phyloP scores from a whole-genome alignment of 495 filamentous ascomycete species.

The Neurospora cerealis region DNA sequence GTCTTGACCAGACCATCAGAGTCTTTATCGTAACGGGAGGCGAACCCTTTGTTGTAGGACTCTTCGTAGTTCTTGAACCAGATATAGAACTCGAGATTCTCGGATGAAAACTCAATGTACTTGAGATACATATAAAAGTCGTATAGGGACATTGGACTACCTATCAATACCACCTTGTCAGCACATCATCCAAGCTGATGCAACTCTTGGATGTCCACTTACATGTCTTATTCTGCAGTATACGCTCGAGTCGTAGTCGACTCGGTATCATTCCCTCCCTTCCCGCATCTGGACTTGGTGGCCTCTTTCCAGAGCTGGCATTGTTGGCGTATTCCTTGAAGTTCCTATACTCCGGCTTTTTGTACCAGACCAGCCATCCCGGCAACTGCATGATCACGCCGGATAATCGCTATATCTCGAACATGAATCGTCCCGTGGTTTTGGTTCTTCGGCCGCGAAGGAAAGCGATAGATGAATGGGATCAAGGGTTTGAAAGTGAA shows the following conservation, averaged over 20 bases:
- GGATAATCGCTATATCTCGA: not conserved
- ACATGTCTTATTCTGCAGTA: conserved; percentile 34
- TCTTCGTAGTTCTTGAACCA: conserved; percentile 45
- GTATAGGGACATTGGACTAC: conserved; percentile 29
- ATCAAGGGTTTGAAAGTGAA: not conserved
- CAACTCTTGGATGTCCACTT: not conserved
- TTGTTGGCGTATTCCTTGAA: conserved; percentile 25
- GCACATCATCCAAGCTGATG: not conserved
- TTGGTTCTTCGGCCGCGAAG: not conserved
- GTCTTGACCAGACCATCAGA: conserved; percentile 12
- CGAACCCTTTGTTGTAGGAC: conserved; percentile 16
- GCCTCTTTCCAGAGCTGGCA: conserved; percentile 15
- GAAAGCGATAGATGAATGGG: not conserved
- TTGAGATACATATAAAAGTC: conserved; percentile 35
- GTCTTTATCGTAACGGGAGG: conserved; percentile 13
- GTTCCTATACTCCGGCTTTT: conserved; percentile 35
- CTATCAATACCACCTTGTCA: conserved; percentile 4
- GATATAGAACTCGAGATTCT: conserved; percentile 60
- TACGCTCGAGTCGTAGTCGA: conserved; percentile 27
- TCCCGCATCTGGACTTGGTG: conserved; percentile 20
- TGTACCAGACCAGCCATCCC: conserved; percentile 31
- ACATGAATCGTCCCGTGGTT: not conserved
- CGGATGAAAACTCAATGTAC: conserved; percentile 28
- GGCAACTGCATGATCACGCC: conserved; percentile 17
- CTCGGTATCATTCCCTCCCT: conserved; percentile 21